Percentiles rank a stretch among this genome's conserved stretches.
Evolutionary conservation across 2,329 filamentous ascomycete species (phyloP).

Genomic region (Cucurbitaria berberidis): DNA sequence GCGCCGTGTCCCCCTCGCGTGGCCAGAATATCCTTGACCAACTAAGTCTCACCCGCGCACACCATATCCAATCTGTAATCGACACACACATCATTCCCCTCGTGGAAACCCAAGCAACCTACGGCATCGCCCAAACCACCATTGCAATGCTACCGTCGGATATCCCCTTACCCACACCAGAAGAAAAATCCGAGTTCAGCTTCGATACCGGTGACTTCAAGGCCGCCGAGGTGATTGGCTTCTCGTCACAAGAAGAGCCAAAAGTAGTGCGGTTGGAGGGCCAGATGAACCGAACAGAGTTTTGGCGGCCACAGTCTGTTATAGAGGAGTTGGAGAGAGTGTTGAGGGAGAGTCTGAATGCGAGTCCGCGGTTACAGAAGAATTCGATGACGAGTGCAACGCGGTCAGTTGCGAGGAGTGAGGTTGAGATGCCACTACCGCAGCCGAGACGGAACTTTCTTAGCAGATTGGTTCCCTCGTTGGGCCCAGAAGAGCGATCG

Average conservation of each 20-base stretch:
- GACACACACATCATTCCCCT: conserved; percentile 50
- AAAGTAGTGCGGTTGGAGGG: conserved; percentile 50
- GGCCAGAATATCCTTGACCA: conserved; percentile 45
- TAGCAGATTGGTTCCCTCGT: conserved; percentile 28
- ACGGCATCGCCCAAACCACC: conserved; percentile 52
- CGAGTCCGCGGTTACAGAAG: conserved; percentile 13
- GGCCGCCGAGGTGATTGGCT: conserved; percentile 48
- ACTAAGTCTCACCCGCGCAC: conserved; percentile 48
- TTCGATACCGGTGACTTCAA: conserved; percentile 30
- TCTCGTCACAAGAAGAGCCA: conserved; percentile 49
- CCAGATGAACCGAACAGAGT: conserved; percentile 50
- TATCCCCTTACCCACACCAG: conserved; percentile 32
- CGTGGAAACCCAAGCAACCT: conserved; percentile 48
- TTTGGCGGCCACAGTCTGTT: conserved; percentile 52
- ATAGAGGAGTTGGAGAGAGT: conserved; percentile 49
- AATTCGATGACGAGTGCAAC: not conserved
- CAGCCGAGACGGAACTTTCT: conserved; percentile 26
- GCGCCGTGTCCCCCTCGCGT: conserved; percentile 13
- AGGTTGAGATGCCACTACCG: conserved; percentile 5
- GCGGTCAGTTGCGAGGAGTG: not conserved
- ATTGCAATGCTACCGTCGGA: conserved; percentile 55
- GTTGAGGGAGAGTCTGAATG: conserved; percentile 42
- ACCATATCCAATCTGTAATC: conserved; percentile 50
- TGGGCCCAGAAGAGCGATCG: conserved; percentile 27
- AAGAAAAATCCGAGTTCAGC: conserved; percentile 40